Base-by-base conservation (phyloP, 805 yeast species). In the Candida montana region DNA sequence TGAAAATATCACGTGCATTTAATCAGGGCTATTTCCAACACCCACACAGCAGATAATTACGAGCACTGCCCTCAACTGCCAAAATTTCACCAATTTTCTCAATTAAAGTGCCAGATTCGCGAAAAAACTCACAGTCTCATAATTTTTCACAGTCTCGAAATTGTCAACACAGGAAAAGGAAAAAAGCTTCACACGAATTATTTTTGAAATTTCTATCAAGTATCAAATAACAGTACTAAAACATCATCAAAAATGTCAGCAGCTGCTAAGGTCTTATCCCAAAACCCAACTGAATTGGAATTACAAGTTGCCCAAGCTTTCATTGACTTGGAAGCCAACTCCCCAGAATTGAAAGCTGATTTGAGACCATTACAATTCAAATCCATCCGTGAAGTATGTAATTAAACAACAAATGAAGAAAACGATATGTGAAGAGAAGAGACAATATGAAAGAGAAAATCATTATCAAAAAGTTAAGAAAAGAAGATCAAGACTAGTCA, bases 271-370 rank as follows among this genome's bases (percentile, higher is more conserved):
- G 81, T 93, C 75, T 83, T 91, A 74, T 81, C 89, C 68, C 81
- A 83, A 69, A 86, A 86, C 67, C 98, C 99, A 78, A 71, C 93
- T 70, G 98, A 93, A 78, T 89, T 93, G 75, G 99, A 93, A 81
- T 86, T 93, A 75, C 95, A 91, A 79, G 95, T 93, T 70, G 97
- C 96, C 67, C 97, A 91, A 79, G 96, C 98, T 67, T 86, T 93
- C 71, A 71, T 82, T 64, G 99, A 93, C 78, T 81, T 93, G 73
- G 98, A 93, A 81, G 67, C 76, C 67, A 77, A 84, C 72, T 87
- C 95, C 69, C 79, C 95, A 64, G 98, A 91, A 71, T 79, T 90
- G 73, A 91, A 90, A 83, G 90, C 96, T 67, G 97, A 89, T 65
- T 82, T 93, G 74, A 89, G 97, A 82, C 89, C 95, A 55, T 84